Evolutionary conservation across 805 yeast genomes (phyloP), one percentile per base, ranked within the genome.

Genomic region (Yamadazyma sp.): DNA sequence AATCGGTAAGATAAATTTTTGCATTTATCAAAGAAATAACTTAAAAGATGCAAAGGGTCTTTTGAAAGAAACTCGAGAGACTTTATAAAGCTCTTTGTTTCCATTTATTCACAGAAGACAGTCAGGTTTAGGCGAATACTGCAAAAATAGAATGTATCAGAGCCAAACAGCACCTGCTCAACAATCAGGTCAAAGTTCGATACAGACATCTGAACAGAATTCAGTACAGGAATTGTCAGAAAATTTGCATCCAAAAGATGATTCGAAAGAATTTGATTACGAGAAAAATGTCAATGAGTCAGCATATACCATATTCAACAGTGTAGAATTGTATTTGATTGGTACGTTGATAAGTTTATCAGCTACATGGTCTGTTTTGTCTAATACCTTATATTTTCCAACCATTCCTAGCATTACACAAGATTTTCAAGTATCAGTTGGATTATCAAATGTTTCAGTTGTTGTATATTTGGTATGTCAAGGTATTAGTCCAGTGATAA

Each of bases 371-470:
- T 84, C 94, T 0, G 65, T 88, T 0, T 60, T 83, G 4, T 76
- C 88, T 1, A 71, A 80, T 36, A 82, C 93, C 0, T 82, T 86
- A 12, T 86, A 84, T 52, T 80, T 82, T 55, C 94, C 94, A 0
- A 86, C 86, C 0, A 58, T 86, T 14, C 73, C 78, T 0, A 63
- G 65, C 7, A 58, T 87, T 6, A 75, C 77, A 30, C 45, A 56
- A 0, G 56, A 74, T 19, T 83, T 86, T 45, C 18, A 65, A 27
- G 73, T 80, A 5, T 51, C 76, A 3, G 74, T 75, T 27, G 82
- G 75, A 38, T 55, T 65, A 35, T 75, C 78, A 27, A 86, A 86
- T 52, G 48, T 83, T 11, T 73, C 93, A 0, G 81, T 87, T 18
- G 88, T 86, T 1, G 79, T 82, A 0, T 86, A 86, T 50, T 69